A percentile compares a stretch with the other conserved stretches of the same genome.
Conservation (phyloP, 2,329 filamentous ascomycete species). For the Exutisphaerella laricina region DNA sequence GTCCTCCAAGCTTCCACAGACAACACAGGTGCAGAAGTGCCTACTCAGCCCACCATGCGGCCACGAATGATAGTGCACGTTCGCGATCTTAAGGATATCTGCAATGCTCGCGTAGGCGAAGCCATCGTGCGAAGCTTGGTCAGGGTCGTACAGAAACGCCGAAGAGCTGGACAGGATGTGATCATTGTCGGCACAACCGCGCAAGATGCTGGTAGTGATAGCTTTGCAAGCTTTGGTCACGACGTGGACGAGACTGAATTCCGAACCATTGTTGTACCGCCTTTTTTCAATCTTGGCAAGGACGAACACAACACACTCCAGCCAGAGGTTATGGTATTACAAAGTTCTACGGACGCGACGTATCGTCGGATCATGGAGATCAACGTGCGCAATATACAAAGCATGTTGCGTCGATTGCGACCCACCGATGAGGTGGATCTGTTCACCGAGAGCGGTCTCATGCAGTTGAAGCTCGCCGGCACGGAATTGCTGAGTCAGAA, state of each 20-base stretch:
- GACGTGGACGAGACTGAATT: constrained; percentile 43
- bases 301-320: constrained; percentile 14
- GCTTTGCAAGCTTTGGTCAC: constrained; percentile 11
- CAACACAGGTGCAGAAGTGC: background rate
- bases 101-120: constrained; percentile 61
- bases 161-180: constrained; percentile 65
- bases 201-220: constrained; percentile 31
- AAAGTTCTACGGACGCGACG: constrained; percentile 10
- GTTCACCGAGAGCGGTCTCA: constrained; percentile 14
- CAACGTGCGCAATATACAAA: constrained; percentile 60
- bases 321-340: constrained; percentile 6
- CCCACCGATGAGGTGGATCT: constrained; percentile 26
- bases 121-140: constrained; percentile 66
- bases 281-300: constrained; percentile 34
- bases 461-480: constrained; percentile 23
- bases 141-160: constrained; percentile 63
- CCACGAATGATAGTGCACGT: constrained; percentile 63
- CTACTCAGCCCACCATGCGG: too few species aligned
- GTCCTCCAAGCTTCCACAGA: constrained; percentile 1
- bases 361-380: constrained; percentile 41
- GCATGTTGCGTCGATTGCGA: constrained; percentile 52
- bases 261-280: constrained; percentile 51
- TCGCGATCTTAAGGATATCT: constrained; percentile 74
- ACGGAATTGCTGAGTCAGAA: constrained; percentile 44
- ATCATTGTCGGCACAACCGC: constrained; percentile 75